Conservation (phyloP, 2,329 filamentous ascomycete species). For the Sarocladiaceae sp. region DNA sequence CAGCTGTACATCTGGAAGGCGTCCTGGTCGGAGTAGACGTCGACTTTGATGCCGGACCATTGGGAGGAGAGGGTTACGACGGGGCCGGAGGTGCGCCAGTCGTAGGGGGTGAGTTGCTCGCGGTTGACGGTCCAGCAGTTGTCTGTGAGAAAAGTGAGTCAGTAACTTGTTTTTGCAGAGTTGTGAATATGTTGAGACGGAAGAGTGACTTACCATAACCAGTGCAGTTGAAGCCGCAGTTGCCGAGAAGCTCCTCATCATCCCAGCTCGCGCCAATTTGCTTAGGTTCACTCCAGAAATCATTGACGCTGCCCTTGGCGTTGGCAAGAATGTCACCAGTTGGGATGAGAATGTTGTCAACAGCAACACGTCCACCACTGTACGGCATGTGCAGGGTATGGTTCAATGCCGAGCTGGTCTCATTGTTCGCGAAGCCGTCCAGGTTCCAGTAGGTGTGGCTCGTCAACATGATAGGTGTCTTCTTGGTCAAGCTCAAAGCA, state of each 20-base stretch:
- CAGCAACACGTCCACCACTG: conserved; percentile 62
- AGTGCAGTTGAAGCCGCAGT: conserved; percentile 78
- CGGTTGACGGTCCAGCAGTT: conserved; percentile 69
- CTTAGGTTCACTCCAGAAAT: conserved; percentile 81
- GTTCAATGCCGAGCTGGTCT: conserved; percentile 61
- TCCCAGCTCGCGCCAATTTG: conserved; percentile 68
- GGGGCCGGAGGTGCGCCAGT: conserved; percentile 59
- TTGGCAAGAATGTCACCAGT: conserved; percentile 73
- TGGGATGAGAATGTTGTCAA: conserved; percentile 69
- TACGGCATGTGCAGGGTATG: conserved; percentile 72
- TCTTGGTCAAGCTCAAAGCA: conserved; percentile 65
- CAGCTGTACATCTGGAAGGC: conserved; percentile 89
- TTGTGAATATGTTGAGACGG: background rate
- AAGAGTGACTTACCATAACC: conserved; percentile 64
- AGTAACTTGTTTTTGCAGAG: background rate
- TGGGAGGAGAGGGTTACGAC: conserved; percentile 65
- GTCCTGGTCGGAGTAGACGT: conserved; percentile 78
- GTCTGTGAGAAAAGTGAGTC: conserved; percentile 34
- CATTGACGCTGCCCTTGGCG: conserved; percentile 62
- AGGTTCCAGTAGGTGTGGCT: conserved; percentile 78
- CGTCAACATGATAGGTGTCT: conserved; percentile 79
- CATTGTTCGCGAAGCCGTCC: conserved; percentile 71
- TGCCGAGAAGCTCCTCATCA: conserved; percentile 58
- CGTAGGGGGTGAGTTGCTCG: conserved; percentile 47
- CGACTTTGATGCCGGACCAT: conserved; percentile 79